Evolutionary conservation across 495 filamentous ascomycete genomes (phyloP).

Genomic region (Mycothermus thermophilus): DNA sequence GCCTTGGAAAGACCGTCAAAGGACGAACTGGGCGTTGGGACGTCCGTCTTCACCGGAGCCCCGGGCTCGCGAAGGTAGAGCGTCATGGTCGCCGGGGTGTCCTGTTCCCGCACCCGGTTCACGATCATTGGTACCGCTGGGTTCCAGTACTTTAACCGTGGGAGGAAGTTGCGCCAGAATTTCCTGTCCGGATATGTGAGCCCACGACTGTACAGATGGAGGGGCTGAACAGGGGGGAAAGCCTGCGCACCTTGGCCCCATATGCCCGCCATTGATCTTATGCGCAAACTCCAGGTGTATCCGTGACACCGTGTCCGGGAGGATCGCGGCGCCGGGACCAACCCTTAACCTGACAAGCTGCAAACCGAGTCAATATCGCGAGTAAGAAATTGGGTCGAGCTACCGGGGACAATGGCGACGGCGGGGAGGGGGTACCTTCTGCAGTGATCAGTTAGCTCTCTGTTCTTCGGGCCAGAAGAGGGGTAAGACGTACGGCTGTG

Average conservation of each 20-base stretch:
- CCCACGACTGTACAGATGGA: too few relatives aligned
- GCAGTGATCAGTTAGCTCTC: too few relatives aligned
- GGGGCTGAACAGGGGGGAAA: too few relatives aligned
- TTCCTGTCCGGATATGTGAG: conserved; percentile 38
- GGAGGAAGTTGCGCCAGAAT: conserved; percentile 77
- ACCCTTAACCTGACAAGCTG: conserved; percentile 58
- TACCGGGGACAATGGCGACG: conserved; percentile 4
- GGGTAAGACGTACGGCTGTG: conserved; percentile 54
- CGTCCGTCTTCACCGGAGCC: conserved; percentile 14
- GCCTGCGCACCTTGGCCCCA: conserved; percentile 66
- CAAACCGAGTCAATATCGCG: conserved; percentile 1
- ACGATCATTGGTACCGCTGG: conserved; percentile 73
- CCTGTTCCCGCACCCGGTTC: conserved; percentile 44
- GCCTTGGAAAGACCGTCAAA: conserved; percentile 24
- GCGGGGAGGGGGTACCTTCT: conserved; percentile 1
- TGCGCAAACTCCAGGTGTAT: conserved; percentile 71
- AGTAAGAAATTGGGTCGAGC: conserved; percentile 5
- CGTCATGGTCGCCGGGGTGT: conserved; percentile 51
- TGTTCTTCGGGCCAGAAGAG: too few relatives aligned
- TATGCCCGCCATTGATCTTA: conserved; percentile 53
- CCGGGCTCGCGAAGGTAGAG: conserved; percentile 48
- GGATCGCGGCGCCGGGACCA: conserved; percentile 68
- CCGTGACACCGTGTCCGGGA: conserved; percentile 66
- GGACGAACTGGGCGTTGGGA: conserved; percentile 22
- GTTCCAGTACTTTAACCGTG: conserved; percentile 87